Base-by-base conservation (phyloP, 202 grass and related monocot genomes). In the Brachypodium distachyon region DNA sequence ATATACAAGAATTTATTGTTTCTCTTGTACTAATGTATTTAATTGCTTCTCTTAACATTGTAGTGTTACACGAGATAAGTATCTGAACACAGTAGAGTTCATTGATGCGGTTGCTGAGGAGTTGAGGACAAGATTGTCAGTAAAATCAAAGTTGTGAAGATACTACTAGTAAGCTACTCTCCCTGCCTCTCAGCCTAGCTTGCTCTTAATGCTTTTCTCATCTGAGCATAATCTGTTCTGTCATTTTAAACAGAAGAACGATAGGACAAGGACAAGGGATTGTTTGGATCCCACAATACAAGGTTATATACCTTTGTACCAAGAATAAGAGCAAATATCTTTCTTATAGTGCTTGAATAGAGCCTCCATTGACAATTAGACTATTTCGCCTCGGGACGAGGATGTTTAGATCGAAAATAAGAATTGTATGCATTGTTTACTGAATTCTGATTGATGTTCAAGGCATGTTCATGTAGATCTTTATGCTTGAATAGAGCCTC, bases 101-200 rank as follows among this genome's bases (percentile, higher is more conserved):
- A 87, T 87, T 66, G 85, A 87, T 73, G 85, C 85, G 51, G 79
- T 87, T 59, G 85, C 78, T 50, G 73, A 87, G 38, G 73, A 87
- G 57, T 78, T 77, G 27, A 78, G 59, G 29, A 55, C 75, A 72
- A 87, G 79, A 58, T 60, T 87, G 16, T 67, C 70, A 21, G 70
- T 56, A 56, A 87, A 55, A 73, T 87, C 85, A 11, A 87, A 73
- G 79, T 72, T 87, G 57, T 87, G 54, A 78, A 83, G 67, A 9
- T 16, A 50, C n/a, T 39, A 21, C 10, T 39, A 4, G 42, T 49
- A 72, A 52, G 41, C 44, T 61, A 3, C 22, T 72, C 41, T 27
- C 31, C 66, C 32, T 19, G 4, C 14, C 18, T 79, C 29, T 56
- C 23, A 34, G 18, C 26, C 17, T 68, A 68, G 18, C 44, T 57